Evolutionary conservation across 768 basidiomycete genomes (phyloP).

Genomic region (Cyathus striatus): DNA sequence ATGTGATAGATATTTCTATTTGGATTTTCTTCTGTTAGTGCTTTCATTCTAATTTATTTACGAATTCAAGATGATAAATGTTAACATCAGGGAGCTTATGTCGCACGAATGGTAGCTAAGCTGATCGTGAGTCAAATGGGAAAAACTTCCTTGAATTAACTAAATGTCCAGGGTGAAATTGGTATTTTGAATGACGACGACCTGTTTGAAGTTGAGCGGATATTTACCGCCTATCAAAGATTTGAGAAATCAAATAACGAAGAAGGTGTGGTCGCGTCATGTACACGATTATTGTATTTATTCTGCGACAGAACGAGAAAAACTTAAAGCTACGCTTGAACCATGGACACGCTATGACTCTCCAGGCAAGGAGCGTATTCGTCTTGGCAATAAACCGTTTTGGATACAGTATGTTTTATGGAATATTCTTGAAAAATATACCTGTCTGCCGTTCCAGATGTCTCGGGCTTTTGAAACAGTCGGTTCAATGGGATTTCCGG

Average conservation of each 20-base stretch:
- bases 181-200: constrained; percentile 65
- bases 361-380: constrained; percentile 47
- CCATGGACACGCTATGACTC: constrained; percentile 50
- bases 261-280: constrained; percentile 37
- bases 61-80: constrained; percentile 1
- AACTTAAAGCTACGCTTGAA: constrained; percentile 41
- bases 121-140: constrained; percentile 53
- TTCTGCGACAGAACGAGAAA: constrained; percentile 24
- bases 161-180: constrained; percentile 49
- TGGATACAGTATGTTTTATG: constrained; percentile 47
- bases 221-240: constrained; percentile 59
- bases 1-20: constrained; percentile 65
- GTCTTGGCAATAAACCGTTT: constrained; percentile 42
- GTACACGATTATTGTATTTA: not conserved
- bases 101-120: constrained; percentile 67
- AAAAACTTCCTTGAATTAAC: no score
- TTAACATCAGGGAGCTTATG: constrained; percentile 62
- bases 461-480: constrained; percentile 75
- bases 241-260: constrained; percentile 48
- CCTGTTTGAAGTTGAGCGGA: constrained; percentile 66
- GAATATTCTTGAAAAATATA: not conserved
- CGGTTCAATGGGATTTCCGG: constrained; percentile 66
- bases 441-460: constrained; percentile 32
- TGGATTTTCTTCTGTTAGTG: constrained; percentile 65
- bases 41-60: no score